phyloP scores from a whole-genome alignment of 495 filamentous ascomycete genomes.

The Lindgomyces ingoldianus region DNA sequence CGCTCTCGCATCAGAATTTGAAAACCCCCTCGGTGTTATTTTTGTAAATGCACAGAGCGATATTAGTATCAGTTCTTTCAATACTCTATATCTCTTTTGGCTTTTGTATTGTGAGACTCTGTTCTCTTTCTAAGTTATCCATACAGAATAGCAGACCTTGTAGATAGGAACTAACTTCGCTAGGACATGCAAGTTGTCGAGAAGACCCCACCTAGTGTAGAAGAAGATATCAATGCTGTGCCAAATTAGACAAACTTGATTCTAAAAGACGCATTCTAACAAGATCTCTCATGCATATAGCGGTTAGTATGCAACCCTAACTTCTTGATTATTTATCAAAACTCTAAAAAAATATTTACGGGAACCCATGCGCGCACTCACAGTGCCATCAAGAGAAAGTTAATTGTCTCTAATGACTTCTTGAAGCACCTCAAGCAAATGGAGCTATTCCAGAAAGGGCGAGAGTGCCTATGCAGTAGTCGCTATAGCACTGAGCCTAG shows the following conservation, averaged over 20 bases:
- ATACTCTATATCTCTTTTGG: not conserved
- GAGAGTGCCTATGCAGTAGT: constrained; percentile 45
- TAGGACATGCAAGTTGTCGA: constrained; percentile 52
- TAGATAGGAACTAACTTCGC: constrained; percentile 45
- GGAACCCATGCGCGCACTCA: constrained; percentile 50
- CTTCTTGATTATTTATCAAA: not conserved
- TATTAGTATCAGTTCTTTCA: not conserved
- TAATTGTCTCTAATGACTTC: constrained; percentile 48
- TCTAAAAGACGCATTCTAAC: constrained; percentile 53
- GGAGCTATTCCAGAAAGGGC: constrained; percentile 48
- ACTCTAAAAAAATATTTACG: not conserved
- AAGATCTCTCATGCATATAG: constrained; percentile 48
- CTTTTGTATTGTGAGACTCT: not conserved
- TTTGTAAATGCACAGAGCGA: too few species aligned
- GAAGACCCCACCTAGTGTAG: constrained; percentile 47
- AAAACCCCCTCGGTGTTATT: not conserved
- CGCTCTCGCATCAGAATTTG: not conserved
- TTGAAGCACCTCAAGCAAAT: constrained; percentile 50
- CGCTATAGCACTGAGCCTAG: constrained; percentile 51
- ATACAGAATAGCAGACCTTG: constrained; percentile 9
- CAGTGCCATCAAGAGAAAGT: constrained; percentile 51
- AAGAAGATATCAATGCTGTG: constrained; percentile 51
- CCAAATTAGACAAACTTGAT: constrained; percentile 53
- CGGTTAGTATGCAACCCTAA: constrained; percentile 34
- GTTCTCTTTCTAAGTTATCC: not conserved